phyloP scores from a whole-genome alignment of 352 stramenopile species.

The Phytophthora ramorum region DNA sequence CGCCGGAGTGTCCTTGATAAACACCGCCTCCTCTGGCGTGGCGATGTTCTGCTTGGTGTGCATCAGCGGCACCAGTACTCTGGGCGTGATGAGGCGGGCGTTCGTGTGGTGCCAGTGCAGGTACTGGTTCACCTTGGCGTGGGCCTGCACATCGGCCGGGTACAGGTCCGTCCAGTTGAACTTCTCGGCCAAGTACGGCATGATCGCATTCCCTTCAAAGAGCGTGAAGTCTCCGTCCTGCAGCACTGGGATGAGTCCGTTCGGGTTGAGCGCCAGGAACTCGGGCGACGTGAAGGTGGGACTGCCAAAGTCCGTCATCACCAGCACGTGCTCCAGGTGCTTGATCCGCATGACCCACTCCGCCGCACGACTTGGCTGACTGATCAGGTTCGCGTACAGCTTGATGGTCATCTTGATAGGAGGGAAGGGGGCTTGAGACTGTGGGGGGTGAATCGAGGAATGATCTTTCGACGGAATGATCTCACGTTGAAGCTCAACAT shows the following conservation, averaged over 20 bases:
- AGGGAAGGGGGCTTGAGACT: neutral
- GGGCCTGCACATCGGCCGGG: constrained; percentile 44
- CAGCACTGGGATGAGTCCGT: constrained; percentile 33
- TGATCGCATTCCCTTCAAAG: constrained; percentile 44
- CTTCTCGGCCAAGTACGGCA: constrained; percentile 58
- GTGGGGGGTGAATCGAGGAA: neutral
- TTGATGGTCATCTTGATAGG: constrained; percentile 30
- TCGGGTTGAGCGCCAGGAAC: constrained; percentile 39
- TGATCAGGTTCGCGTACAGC: constrained; percentile 42
- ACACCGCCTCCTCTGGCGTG: constrained; percentile 26
- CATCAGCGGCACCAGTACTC: constrained; percentile 52
- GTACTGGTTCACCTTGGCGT: constrained; percentile 70
- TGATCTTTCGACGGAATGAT: constrained; percentile 2
- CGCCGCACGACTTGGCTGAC: constrained; percentile 31
- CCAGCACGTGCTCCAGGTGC: constrained; percentile 34
- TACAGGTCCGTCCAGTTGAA: constrained; percentile 53
- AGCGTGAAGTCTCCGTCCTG: constrained; percentile 40
- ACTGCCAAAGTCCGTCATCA: constrained; percentile 29
- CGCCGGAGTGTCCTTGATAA: constrained; percentile 25
- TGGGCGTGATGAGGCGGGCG: constrained; percentile 43
- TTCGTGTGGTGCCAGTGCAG: constrained; percentile 72
- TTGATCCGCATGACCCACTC: constrained; percentile 43
- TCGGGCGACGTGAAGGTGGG: constrained; percentile 34
- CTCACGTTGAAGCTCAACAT: neutral
- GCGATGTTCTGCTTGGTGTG: constrained; percentile 30